A percentile compares a stretch with the other conserved stretches of the same genome.
Evolutionary conservation across 2,329 filamentous ascomycete genomes (phyloP).

Genomic region (Aschersonia sp.): DNA sequence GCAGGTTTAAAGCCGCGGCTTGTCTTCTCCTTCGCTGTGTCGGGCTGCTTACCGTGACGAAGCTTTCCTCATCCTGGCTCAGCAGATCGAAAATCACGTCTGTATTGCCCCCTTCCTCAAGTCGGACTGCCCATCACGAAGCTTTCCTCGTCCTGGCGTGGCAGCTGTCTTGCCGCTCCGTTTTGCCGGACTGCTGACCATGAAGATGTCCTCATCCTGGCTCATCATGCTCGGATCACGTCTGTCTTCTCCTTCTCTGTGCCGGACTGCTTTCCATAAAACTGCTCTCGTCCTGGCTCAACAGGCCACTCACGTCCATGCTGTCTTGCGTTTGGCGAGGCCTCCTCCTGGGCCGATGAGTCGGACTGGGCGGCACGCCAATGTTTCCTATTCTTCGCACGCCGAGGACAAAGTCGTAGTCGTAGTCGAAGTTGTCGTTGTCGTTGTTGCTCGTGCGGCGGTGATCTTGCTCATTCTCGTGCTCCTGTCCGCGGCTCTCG

Average conservation of each 20-base stretch:
- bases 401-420: slow-evolving; percentile 22
- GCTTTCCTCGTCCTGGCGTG: no score
- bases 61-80: no score
- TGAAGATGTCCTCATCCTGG: no score
- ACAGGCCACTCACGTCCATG: slow-evolving; percentile 40
- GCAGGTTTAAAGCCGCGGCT: no score
- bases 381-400: slow-evolving; percentile 18
- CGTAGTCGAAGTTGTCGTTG: slow-evolving; percentile 2
- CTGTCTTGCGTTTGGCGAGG: slow-evolving; percentile 24
- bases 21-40: no score
- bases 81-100: no score
- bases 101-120: no score
- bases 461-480: slow-evolving; percentile 1
- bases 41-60: no score
- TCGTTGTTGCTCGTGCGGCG: no score
- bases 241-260: slow-evolving; percentile 2
- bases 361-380: slow-evolving; percentile 22
- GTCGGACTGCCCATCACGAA: no score
- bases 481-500: background rate
- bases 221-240: background rate
- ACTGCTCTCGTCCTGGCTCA: slow-evolving; percentile 44
- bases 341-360: slow-evolving; percentile 13
- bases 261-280: slow-evolving; percentile 38
- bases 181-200: no score
- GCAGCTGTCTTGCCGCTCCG: no score